Base-by-base conservation (phyloP, 345 rosid species). In the Chamaenerion angustifolium region DNA sequence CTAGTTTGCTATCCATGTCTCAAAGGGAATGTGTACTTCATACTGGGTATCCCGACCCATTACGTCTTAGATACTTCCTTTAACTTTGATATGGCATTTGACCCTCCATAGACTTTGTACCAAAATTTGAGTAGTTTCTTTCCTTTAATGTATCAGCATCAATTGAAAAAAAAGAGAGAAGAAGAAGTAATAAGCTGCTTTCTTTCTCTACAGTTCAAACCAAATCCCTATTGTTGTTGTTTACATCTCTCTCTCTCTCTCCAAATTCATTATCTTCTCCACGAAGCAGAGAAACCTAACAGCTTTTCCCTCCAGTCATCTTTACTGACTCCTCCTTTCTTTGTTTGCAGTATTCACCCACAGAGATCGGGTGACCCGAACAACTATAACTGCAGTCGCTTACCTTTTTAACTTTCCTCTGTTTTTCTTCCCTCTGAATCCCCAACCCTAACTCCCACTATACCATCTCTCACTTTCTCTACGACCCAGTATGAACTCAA, bases 341-440 rank as follows among this genome's bases (percentile, higher is more conserved):
- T 23, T 23, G 27, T 23, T 23, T 23, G 27, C 27, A 2, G 27
- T 23, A 23, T 55, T 25, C 52, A 48, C 55, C 45, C 57, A 48
- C 46, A 56, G 8, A 7, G 69, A 56, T 87, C 77, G 59, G 90
- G 78, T 83, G 51, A 81, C 78, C 85, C 48, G 68, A 77, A 77
- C 86, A 77, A 65, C 77, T 58, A 18, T 59, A 64, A 59, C 73
- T 69, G 66, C 65, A 76, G 81, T 77, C 54, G 90, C 66, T 79
- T 80, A 74, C 78, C 81, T 55, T 78, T n/a, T n/a, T n/a, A n/a
- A n/a, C n/a, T n/a, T n/a, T n/a, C n/a, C 70, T 56, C 66, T 63
- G 11, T 31, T 16, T 35, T 13, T 41, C 43, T 40, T 13, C 52
- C 1, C 42, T 62, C 64, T 71, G 78, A 73, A 58, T 60, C 45